phyloP scores from a whole-genome alignment of 2,329 filamentous ascomycete genomes.

The Clonostachys sp. region DNA sequence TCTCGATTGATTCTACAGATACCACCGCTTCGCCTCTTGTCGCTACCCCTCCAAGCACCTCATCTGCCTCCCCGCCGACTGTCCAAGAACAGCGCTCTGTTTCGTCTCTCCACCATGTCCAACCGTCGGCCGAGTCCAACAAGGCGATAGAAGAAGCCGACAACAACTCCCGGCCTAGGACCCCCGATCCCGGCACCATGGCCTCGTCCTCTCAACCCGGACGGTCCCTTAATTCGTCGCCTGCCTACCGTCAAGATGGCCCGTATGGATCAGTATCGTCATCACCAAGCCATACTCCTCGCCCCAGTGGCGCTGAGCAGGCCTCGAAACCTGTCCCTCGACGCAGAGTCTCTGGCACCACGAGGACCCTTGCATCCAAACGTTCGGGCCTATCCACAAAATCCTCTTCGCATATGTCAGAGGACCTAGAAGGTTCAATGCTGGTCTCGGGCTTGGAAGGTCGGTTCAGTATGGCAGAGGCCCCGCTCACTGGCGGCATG shows the following conservation, averaged over 20 bases:
- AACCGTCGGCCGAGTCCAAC: neutral
- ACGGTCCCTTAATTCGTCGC: too few species aligned
- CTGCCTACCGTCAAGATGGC: conserved; percentile 8
- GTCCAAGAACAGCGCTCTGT: too few species aligned
- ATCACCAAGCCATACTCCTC: too few species aligned
- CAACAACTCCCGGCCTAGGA: neutral
- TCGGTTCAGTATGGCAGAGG: conserved; percentile 46
- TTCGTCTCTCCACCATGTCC: conserved; percentile 1
- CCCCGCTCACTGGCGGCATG: conserved; percentile 37
- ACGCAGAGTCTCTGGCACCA: conserved; percentile 24
- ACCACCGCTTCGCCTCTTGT: neutral
- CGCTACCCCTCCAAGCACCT: conserved; percentile 2
- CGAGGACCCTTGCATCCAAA: conserved; percentile 21
- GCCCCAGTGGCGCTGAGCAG: too few species aligned
- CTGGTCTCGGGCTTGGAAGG: conserved; percentile 49
- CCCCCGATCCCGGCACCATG: conserved; percentile 10
- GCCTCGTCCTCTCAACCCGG: conserved; percentile 18
- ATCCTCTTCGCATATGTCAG: conserved; percentile 31
- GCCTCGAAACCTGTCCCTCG: conserved; percentile 9
- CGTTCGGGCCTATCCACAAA: conserved; percentile 21
- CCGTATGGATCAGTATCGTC: conserved; percentile 30
- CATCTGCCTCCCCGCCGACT: neutral
- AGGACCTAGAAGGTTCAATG: conserved; percentile 45
- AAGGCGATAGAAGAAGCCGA: conserved; percentile 3
- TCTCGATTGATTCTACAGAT: too few species aligned